phyloP scores from a whole-genome alignment of 2,329 filamentous ascomycete genomes.

The Rutstroemia sp. region DNA sequence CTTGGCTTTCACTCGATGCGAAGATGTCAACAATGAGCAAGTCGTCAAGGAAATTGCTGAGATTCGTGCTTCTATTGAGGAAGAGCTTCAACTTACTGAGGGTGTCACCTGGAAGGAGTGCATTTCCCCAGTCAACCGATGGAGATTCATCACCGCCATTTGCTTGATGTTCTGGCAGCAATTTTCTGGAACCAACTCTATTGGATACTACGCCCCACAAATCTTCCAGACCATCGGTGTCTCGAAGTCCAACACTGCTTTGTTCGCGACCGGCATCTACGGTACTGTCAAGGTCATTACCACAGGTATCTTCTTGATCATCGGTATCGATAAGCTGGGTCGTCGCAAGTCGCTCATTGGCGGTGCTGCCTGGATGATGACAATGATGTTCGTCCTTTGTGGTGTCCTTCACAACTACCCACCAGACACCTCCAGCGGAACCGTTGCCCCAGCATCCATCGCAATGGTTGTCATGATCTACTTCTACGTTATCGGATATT shows the following conservation, averaged over 20 bases:
- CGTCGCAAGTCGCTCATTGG: conserved; percentile 41
- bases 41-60: conserved; percentile 53
- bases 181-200: conserved; percentile 18
- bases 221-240: conserved; percentile 62
- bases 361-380: conserved; percentile 42
- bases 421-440: conserved; percentile 5
- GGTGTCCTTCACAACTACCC: conserved; percentile 41
- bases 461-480: conserved; percentile 23
- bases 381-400: conserved; percentile 45
- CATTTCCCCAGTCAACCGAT: conserved; percentile 26
- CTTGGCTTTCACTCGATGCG: conserved; percentile 51
- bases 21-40: conserved; percentile 47
- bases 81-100: conserved; percentile 63
- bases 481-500: conserved; percentile 34
- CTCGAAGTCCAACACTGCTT: conserved; percentile 43
- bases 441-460: conserved; percentile 38
- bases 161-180: conserved; percentile 42
- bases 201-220: conserved; percentile 31
- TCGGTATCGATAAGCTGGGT: conserved; percentile 40
- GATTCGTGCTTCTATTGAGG: conserved; percentile 59
- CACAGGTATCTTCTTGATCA: conserved; percentile 47
- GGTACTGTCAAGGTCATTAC: conserved; percentile 60
- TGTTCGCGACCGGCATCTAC: conserved; percentile 67
- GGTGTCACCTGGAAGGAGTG: conserved; percentile 51
- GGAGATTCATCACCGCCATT: conserved; percentile 34